Conservation (phyloP, 2,329 filamentous ascomycete genomes). For the Gnomoniopsis smithogilvyi region DNA sequence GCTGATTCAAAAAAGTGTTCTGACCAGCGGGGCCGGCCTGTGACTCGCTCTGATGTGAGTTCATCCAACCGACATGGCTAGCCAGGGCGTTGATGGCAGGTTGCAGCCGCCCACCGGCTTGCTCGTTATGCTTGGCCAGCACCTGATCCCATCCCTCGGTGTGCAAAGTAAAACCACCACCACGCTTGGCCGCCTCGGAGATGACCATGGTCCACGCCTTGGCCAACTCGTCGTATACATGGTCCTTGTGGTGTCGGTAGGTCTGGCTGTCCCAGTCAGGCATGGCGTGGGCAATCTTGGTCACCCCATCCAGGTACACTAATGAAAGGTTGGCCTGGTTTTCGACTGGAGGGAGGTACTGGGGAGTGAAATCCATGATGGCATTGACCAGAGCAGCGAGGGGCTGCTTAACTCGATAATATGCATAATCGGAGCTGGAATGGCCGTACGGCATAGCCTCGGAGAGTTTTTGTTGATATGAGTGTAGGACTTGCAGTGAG, state of each 20-base stretch:
- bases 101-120: conserved; percentile 77
- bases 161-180: conserved; percentile 84
- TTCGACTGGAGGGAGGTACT: conserved; percentile 92
- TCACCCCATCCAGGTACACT: conserved; percentile 84
- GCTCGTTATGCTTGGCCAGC: conserved; percentile 81
- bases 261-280: conserved; percentile 88
- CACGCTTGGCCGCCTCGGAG: conserved; percentile 84
- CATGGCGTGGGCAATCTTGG: conserved; percentile 82
- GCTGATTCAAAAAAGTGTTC: conserved; percentile 59
- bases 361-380: conserved; percentile 88
- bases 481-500: conserved; percentile 74
- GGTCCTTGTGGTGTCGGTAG: conserved; percentile 89
- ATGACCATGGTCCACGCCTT: conserved; percentile 92
- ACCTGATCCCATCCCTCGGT: conserved; percentile 91
- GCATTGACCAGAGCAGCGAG: conserved; percentile 81
- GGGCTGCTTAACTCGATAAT: conserved; percentile 84
- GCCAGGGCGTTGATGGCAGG: conserved; percentile 76
- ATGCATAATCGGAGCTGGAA: conserved; percentile 85
- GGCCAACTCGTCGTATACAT: conserved; percentile 93
- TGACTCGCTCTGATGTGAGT: conserved; percentile 30
- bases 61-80: conserved; percentile 76
- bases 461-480: conserved; percentile 77
- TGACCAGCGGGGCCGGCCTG: conserved; percentile 35
- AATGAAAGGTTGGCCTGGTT: conserved; percentile 78
- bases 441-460: conserved; percentile 83